phyloP scores from a whole-genome alignment of 106 monocot genomes.

The Dendrobium nobile region DNA sequence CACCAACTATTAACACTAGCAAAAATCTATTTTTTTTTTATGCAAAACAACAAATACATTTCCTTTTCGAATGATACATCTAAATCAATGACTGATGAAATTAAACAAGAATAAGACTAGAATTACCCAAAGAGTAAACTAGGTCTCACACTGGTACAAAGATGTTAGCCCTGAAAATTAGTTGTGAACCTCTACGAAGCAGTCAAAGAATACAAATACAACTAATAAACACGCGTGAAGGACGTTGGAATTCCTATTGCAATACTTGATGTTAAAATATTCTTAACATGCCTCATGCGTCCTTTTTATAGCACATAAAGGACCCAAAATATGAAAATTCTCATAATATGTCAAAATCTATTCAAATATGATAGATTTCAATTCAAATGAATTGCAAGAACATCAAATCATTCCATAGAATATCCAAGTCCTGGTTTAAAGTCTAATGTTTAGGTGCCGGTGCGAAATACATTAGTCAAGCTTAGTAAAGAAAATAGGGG shows the following conservation, averaged over 20 bases:
- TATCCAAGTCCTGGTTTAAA: too few species aligned
- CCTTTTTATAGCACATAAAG: not conserved
- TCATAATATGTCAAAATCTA: not conserved
- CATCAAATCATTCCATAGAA: too few species aligned
- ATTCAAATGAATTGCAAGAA: too few species aligned
- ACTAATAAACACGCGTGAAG: not conserved
- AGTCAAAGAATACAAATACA: not conserved
- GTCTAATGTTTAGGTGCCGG: too few species aligned
- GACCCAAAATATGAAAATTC: not conserved
- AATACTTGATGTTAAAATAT: not conserved
- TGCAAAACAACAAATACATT: too few species aligned
- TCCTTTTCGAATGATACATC: not conserved
- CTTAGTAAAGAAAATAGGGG: not conserved
- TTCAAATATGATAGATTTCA: not conserved
- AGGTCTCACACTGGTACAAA: not conserved
- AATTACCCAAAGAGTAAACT: not conserved
- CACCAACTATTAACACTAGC: too few species aligned
- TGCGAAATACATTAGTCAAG: too few species aligned
- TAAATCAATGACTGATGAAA: not conserved
- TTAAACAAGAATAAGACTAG: not conserved
- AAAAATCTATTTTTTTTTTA: too few species aligned
- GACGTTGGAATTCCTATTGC: not conserved
- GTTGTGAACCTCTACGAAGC: not conserved
- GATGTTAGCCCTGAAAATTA: not conserved
- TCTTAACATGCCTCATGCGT: not conserved